Percentiles rank a stretch among this genome's conserved stretches.
Evolutionary conservation across 148 eudicot genomes (phyloP).

Genomic region (Persicaria maculosa): DNA sequence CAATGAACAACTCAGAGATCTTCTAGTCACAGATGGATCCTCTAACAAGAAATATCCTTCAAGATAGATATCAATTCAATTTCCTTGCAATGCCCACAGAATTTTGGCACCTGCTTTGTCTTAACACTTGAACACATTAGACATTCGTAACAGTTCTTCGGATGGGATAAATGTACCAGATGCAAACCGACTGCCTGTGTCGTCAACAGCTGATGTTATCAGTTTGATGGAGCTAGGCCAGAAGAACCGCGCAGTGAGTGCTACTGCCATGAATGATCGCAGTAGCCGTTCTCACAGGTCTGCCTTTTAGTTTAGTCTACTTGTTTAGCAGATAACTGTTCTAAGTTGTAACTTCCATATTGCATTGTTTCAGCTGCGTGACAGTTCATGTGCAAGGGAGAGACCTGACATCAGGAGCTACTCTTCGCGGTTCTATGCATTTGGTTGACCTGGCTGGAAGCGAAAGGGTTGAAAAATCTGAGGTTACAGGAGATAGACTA

Average conservation of each 20-base stretch:
- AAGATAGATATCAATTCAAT: neutral
- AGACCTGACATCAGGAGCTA: slow-evolving; percentile 65
- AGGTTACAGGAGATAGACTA: slow-evolving; percentile 76
- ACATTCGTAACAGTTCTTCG: slow-evolving; percentile 66
- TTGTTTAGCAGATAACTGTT: neutral
- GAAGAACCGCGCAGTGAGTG: slow-evolving; percentile 80
- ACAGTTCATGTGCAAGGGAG: slow-evolving; percentile 93
- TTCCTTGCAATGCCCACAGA: neutral
- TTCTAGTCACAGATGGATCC: slow-evolving; percentile 62
- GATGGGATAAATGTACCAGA: slow-evolving; percentile 88
- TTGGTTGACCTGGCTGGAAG: slow-evolving; percentile 97
- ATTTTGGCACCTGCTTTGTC: slow-evolving; percentile 15
- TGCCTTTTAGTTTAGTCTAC: neutral
- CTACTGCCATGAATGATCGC: slow-evolving; percentile 89
- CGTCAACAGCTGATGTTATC: slow-evolving; percentile 77
- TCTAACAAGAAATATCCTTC: slow-evolving; percentile 80
- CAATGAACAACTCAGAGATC: slow-evolving; percentile 97
- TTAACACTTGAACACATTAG: slow-evolving; percentile 72
- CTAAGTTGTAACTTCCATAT: neutral
- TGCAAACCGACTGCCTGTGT: slow-evolving; percentile 69
- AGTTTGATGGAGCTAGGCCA: slow-evolving; percentile 72
- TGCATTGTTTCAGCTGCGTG: slow-evolving; percentile 61
- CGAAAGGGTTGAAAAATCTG: slow-evolving; percentile 83
- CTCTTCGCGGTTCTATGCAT: slow-evolving; percentile 81
- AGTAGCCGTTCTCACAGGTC: slow-evolving; percentile 99